These are phyloP conservation scores for Cyberlindnera veronae DNA, from an alignment of 805 yeast genomes.

Conservation along the genomic window DNA sequence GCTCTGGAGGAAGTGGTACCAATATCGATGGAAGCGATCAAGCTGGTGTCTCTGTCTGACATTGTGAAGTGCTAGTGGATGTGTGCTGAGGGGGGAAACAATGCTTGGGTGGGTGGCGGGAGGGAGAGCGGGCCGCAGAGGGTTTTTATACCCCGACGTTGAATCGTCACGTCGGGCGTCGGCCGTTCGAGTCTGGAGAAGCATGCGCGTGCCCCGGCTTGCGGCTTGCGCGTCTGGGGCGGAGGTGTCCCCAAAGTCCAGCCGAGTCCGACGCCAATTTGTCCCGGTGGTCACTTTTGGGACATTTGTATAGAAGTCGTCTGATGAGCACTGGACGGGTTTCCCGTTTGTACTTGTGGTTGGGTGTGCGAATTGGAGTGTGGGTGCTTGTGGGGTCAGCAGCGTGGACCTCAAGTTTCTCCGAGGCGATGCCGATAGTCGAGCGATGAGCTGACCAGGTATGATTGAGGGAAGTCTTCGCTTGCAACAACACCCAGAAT, in stretches of 20 bases:
- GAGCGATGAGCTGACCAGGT: no score
- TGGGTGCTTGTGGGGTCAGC: no score
- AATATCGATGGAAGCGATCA: constrained; percentile 73
- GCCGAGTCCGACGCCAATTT: no score
- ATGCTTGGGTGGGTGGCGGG: neutral
- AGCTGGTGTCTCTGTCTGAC: constrained; percentile 26
- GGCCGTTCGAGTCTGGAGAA: neutral
- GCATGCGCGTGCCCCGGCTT: neutral
- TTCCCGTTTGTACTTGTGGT: no score
- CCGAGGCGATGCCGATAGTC: no score
- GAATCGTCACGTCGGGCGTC: neutral
- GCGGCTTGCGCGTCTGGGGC: constrained; percentile 1
- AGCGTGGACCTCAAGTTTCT: no score
- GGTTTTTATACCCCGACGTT: constrained; percentile 2
- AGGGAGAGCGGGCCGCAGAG: no score
- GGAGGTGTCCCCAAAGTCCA: neutral
- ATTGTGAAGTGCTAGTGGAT: constrained; percentile 10
- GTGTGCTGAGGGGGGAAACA: neutral
- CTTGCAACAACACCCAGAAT: no score
- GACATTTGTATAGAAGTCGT: no score
- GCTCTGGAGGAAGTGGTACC: constrained; percentile 93
- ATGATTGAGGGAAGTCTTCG: no score
- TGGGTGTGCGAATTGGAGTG: no score
- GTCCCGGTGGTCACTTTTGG: neutral
- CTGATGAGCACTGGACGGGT: no score